phyloP scores from a whole-genome alignment of 306 rosid species.

The Glycine soja region DNA sequence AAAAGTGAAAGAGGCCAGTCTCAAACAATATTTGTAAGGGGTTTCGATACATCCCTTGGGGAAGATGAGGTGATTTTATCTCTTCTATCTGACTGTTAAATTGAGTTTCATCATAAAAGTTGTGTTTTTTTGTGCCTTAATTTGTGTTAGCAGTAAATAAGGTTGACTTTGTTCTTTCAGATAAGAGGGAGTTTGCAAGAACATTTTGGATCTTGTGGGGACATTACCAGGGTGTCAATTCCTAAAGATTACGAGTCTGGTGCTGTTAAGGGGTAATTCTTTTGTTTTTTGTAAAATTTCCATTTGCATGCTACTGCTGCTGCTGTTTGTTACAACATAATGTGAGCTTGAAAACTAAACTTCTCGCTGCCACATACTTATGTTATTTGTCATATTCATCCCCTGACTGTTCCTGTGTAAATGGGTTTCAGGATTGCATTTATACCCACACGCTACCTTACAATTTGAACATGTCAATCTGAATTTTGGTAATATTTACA shows the following conservation, averaged over 20 bases:
- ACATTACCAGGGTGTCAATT: conserved; percentile 70
- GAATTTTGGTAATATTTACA: conserved; percentile 20
- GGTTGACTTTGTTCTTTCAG: conserved; percentile 43
- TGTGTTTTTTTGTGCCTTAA: too few species aligned
- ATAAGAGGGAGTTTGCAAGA: conserved; percentile 58
- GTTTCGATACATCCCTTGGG: conserved; percentile 72
- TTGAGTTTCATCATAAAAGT: too few species aligned
- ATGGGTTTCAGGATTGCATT: not conserved
- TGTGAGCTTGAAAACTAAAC: too few species aligned
- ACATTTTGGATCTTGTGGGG: conserved; percentile 74
- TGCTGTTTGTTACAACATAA: not conserved
- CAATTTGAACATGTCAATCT: too few species aligned
- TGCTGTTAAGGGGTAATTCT: conserved; percentile 65
- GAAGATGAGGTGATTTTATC: conserved; percentile 68
- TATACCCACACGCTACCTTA: too few species aligned
- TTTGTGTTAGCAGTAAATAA: too few species aligned
- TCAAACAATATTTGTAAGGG: conserved; percentile 65
- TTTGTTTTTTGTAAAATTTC: not conserved
- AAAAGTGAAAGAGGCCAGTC: conserved; percentile 54
- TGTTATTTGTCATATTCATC: not conserved
- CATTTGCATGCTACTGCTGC: not conserved
- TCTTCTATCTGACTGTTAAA: too few species aligned
- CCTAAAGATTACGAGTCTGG: conserved; percentile 79
- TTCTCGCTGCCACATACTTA: too few species aligned
- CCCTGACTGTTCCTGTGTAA: not conserved